Percentiles rank a stretch among this genome's conserved stretches.
Evolutionary conservation across 2,329 filamentous ascomycete genomes (phyloP).

Genomic region (Curvularia verruculosa): DNA sequence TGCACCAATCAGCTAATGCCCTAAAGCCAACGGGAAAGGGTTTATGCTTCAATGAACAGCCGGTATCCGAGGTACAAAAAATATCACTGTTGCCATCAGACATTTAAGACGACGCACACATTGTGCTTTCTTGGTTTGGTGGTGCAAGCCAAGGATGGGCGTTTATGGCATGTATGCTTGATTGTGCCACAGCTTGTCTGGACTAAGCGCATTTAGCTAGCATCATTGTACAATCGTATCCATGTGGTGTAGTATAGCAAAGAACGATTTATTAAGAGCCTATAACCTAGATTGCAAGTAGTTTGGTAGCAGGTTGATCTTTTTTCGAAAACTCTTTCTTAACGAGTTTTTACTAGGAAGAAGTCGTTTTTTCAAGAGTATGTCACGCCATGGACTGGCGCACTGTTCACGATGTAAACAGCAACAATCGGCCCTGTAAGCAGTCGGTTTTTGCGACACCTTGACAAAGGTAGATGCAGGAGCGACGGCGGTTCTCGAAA

Average conservation of each 20-base stretch:
- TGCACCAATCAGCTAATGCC: slow-evolving; percentile 29
- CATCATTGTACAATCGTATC: too few species aligned
- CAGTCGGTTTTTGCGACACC: too few species aligned
- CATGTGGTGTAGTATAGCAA: too few species aligned
- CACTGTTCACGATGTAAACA: background rate
- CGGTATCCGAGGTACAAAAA: background rate
- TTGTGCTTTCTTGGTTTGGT: background rate
- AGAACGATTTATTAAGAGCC: too few species aligned
- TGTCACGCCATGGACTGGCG: background rate
- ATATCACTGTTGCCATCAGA: too few species aligned
- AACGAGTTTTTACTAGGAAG: too few species aligned
- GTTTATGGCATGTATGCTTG: slow-evolving; percentile 5
- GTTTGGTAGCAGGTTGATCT: too few species aligned
- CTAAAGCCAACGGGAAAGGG: background rate
- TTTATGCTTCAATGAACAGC: background rate
- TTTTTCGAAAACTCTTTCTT: too few species aligned
- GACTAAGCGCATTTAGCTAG: background rate
- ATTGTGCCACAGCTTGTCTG: background rate
- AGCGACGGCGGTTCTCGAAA: background rate
- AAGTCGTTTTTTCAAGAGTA: background rate
- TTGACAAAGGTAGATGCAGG: too few species aligned
- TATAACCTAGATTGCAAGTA: too few species aligned
- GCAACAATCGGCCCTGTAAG: background rate
- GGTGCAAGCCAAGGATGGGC: slow-evolving; percentile 7
- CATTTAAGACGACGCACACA: background rate